Evolutionary conservation across 1,284 basidiomycete species (phyloP).

Genomic region (Tilletia horrida): DNA sequence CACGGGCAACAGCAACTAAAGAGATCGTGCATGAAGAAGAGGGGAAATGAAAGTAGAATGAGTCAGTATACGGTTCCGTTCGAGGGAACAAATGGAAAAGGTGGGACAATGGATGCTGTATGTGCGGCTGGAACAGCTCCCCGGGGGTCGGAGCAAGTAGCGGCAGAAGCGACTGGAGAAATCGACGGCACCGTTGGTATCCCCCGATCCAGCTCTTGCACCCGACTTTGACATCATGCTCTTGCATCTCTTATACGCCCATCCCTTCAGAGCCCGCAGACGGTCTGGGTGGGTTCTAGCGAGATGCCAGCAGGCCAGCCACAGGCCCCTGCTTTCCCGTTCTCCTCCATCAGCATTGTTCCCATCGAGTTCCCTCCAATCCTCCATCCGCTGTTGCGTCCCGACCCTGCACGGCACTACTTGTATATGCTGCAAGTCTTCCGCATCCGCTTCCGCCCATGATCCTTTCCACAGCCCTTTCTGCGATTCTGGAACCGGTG

Average conservation of each 20-base stretch:
- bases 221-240: slow-evolving; percentile 19
- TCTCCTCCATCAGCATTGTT: no score
- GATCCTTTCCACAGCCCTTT: not conserved
- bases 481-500: no score
- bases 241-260: slow-evolving; percentile 55
- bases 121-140: slow-evolving; percentile 15
- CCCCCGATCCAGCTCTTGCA: not conserved
- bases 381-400: not conserved
- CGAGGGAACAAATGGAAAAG: not conserved
- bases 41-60: slow-evolving; percentile 6
- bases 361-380: not conserved
- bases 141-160: not conserved
- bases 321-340: not conserved
- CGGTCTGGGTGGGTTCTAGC: slow-evolving; percentile 54
- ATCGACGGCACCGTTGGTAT: not conserved
- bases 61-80: slow-evolving; percentile 22
- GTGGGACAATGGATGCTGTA: slow-evolving; percentile 25
- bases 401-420: not conserved
- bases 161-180: not conserved
- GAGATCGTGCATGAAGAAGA: not conserved
- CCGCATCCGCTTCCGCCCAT: not conserved
- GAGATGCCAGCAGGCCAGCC: slow-evolving; percentile 32
- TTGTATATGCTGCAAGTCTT: not conserved
- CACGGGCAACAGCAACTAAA: slow-evolving; percentile 48
- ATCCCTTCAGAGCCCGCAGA: slow-evolving; percentile 39